Percentiles rank a stretch among this genome's conserved stretches.
These are phyloP conservation scores for Plasmodium vivax DNA, from an alignment of 169 alveolate genomes.

Conservation along the genomic window DNA sequence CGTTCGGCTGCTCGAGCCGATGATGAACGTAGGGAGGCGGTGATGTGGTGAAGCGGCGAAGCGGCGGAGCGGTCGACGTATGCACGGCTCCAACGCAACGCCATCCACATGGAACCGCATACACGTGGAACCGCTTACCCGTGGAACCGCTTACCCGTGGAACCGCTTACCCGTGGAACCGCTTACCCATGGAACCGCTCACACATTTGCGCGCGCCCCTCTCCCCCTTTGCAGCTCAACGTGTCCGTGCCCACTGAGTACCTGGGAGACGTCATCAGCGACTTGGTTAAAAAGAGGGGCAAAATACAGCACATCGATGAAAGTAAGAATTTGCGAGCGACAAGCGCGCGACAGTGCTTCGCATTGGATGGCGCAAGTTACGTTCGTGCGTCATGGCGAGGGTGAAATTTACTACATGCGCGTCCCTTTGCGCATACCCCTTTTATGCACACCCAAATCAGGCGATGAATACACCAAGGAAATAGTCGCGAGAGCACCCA, in stretches of 20 bases:
- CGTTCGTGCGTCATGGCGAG: background rate
- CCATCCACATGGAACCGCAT: background rate
- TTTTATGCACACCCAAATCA: background rate
- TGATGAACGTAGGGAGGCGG: constrained; percentile 84
- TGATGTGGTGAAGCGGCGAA: background rate
- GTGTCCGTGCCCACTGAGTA: constrained; percentile 87
- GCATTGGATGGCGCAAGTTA: background rate
- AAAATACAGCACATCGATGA: constrained; percentile 72
- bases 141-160: no score
- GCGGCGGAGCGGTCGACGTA: background rate
- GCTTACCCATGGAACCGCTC: no score
- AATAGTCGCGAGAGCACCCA: constrained; percentile 64
- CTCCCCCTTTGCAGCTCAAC: constrained; percentile 50
- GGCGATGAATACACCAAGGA: constrained; percentile 73
- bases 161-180: no score
- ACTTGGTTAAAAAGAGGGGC: constrained; percentile 85
- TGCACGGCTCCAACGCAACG: background rate
- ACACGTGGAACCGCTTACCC: background rate
- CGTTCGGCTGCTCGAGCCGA: constrained; percentile 90
- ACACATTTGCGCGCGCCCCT: background rate
- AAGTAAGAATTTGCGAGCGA: constrained; percentile 28
- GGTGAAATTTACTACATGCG: background rate
- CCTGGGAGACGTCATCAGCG: constrained; percentile 86
- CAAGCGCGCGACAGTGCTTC: background rate
- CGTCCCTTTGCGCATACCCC: background rate